Conservation (phyloP, 345 rosid genomes). For the Eucalyptus marginata region DNA sequence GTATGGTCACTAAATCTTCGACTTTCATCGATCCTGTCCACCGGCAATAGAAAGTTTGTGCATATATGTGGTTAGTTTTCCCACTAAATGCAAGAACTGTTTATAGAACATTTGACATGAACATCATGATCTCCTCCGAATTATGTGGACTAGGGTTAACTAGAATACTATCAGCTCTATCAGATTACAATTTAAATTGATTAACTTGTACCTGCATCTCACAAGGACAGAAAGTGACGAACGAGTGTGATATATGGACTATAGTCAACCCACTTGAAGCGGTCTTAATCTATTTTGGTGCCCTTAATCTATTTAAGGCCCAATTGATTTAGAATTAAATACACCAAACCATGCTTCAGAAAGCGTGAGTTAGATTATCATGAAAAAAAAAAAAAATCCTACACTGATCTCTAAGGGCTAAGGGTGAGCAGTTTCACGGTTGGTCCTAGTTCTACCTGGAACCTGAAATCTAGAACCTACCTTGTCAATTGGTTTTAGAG, state of each 20-base stretch:
- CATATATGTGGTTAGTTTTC: not conserved
- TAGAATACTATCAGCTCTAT: not conserved
- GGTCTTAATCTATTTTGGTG: not conserved
- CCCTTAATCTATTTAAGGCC: not conserved
- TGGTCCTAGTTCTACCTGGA: too few species aligned
- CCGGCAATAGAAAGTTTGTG: not conserved
- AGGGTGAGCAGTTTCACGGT: too few species aligned
- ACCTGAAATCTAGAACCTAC: rapidly evolving
- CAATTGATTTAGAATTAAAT: not conserved
- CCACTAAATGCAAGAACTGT: not conserved
- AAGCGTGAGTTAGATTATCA: not conserved
- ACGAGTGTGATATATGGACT: not conserved
- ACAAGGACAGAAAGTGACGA: not conserved
- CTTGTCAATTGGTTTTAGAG: too few species aligned
- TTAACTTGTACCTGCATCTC: not conserved
- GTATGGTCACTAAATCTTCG: not conserved
- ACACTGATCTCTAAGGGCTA: not conserved
- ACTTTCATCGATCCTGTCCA: not conserved
- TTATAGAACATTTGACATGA: not conserved
- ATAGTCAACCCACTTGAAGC: not conserved
- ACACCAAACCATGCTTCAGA: not conserved
- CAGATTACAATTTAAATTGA: not conserved
- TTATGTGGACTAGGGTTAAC: not conserved
- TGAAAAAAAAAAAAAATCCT: not conserved
- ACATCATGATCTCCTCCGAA: not conserved